Base-by-base conservation (phyloP, 148 eudicot species). In the Cornus controversa region DNA sequence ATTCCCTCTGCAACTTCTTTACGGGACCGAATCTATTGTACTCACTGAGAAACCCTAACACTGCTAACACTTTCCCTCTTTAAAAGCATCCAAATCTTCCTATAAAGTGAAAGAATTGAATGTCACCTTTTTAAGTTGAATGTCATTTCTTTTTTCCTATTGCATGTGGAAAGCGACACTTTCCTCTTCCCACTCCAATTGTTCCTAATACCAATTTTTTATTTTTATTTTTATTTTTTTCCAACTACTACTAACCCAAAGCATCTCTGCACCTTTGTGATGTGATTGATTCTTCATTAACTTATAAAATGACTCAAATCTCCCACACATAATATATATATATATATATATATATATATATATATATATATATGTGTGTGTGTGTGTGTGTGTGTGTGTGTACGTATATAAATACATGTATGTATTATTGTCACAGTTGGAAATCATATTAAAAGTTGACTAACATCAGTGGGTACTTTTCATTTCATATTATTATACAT, bases 41-140 rank as follows among this genome's bases (percentile, higher is more conserved):
- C 79, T 57, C 76, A 66, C 54, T 60, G 13, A 50, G 45, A 70
- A 85, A 22, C 57, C 53, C 81, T 73, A 29, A 58, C 58, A n/a
- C 62, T 73, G 40, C 65, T 67, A 29, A 53, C 28, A 28, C 27
- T 31, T 31, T 29, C 22, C 18, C 74, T 71, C 74, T 84, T 73
- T 50, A 62, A 79, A 86, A 86, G 84, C 83, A 83, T 79, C 84
- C 81, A 63, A 86, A 85, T 80, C 80, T 87, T 80, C 74, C 68
- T 13, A 77, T 63, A 89, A 92, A 89, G 92, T 74, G 78, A 82
- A 84, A 85, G 70, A 84, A 71, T 80, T 89, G 84, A 86, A 87
- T 82, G 72, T 79, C 83, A 86, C 84, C 89, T 89, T 90, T 92
- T 75, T 83, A 82, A 76, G 75, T 74, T 82, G 79, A 87, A 82